Evolutionary conservation across 2,329 filamentous ascomycete species (phyloP).

Genomic region (Xylariales sp.): DNA sequence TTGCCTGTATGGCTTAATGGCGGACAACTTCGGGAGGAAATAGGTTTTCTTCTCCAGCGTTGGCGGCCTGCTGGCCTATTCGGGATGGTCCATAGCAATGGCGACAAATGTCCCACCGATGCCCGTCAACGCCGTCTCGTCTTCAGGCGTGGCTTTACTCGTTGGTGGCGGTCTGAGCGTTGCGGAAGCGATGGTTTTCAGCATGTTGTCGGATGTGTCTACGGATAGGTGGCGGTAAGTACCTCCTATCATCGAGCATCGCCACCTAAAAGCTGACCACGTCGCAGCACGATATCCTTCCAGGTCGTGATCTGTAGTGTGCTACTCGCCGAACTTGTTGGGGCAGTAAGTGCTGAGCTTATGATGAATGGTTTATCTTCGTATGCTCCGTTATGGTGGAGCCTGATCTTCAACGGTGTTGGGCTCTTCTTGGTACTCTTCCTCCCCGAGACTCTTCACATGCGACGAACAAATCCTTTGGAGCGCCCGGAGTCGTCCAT

Average conservation of each 20-base stretch:
- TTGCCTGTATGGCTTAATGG: slow-evolving; percentile 1
- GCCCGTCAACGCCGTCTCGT: slow-evolving; percentile 4
- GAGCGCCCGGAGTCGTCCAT: no score
- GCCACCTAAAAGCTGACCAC: no score
- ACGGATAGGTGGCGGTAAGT: slow-evolving; percentile 8
- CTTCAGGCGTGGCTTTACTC: slow-evolving; percentile 1
- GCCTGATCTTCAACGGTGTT: no score
- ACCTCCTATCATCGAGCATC: no score
- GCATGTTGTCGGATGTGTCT: slow-evolving; percentile 5
- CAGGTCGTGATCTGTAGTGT: slow-evolving; percentile 7
- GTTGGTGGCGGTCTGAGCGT: slow-evolving; percentile 9
- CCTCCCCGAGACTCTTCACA: no score
- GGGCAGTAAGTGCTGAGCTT: no score
- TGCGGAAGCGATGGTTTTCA: slow-evolving; percentile 9
- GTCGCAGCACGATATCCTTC: slow-evolving; percentile 5
- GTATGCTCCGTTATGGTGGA: no score
- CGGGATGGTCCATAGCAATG: background rate
- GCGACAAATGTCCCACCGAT: background rate
- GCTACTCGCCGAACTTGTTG: slow-evolving; percentile 1
- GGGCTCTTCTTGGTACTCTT: no score
- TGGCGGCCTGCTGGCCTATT: background rate
- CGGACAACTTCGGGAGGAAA: slow-evolving; percentile 4
- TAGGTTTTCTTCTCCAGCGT: slow-evolving; percentile 2
- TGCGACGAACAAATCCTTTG: no score
- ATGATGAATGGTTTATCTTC: no score